Base-by-base conservation (phyloP, 2,329 filamentous ascomycete species). In the Penicillium sp. region DNA sequence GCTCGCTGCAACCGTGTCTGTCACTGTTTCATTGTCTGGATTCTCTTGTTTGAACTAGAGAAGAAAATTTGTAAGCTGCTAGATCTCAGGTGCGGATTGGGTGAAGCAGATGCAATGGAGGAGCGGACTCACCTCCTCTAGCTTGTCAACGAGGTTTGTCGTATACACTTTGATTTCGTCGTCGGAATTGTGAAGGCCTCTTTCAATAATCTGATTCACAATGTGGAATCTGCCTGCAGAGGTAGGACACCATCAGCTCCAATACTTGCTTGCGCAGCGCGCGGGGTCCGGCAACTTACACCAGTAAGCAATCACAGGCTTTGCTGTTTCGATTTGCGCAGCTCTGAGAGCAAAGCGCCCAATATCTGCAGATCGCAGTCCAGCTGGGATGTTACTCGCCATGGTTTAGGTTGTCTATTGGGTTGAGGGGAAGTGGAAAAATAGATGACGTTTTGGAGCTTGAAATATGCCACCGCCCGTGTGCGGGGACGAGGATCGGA, bases 261-360 rank as follows among this genome's bases (percentile, higher is more conserved):
- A 44, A 33, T 35, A 35, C 37, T 36, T 28, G 31, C 51, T 38
- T 51, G 42, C 33, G 45, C 42, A 42, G 1, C 28, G 14, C 45
- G 53, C 30, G 34, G 30, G 41, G 29, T 30, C 31, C 8, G 18
- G 18, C 27, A 34, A 80, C 86, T 65, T 80, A 95, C 92, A 93
- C 90, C 92, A 97, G 71, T 97, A 99, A 55, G 91, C 80, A 59
- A 97, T 81, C 52, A 93, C 88, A 8, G 93, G 93, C 71, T 92
- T 93, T 64, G 84, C 82, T 51, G 80, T 80, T 68, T 92, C 87
- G 41, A 99, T 81, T 75, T 99, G 92, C 30, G 82, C 80, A 29
- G 89, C 92, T 64, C 92, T 84, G 46, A 85, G 80, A 54, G 91
- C 84, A 70, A 95, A 96, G 53, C 89, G 88, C 58, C 83, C 84